phyloP scores from a whole-genome alignment of 768 basidiomycete genomes.

The Bullera alba region DNA sequence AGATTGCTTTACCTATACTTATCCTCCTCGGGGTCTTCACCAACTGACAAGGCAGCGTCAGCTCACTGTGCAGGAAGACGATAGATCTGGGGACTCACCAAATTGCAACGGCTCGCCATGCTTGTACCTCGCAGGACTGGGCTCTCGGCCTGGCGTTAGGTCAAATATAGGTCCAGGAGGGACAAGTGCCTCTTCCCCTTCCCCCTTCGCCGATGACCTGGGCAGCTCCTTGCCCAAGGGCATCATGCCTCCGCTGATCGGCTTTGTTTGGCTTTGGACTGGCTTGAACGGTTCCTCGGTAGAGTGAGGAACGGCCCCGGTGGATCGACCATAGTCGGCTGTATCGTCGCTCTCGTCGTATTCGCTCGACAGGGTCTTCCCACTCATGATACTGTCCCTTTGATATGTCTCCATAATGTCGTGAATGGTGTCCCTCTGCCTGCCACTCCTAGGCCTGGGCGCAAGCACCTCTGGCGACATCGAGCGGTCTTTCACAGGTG shows the following conservation, averaged over 20 bases:
- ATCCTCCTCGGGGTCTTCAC: neutral
- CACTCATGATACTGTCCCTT: constrained; percentile 2
- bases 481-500: neutral
- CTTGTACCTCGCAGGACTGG: constrained; percentile 39
- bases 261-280: no score
- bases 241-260: no score
- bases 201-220: no score
- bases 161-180: constrained; percentile 36
- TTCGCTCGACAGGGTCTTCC: neutral
- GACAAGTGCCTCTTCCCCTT: constrained; percentile 7
- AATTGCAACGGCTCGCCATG: constrained; percentile 43
- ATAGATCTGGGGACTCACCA: no score
- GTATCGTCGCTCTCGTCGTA: neutral
- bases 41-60: no score
- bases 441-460: constrained; percentile 7
- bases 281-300: no score
- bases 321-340: no score
- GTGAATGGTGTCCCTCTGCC: constrained; percentile 19
- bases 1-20: no score
- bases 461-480: constrained; percentile 2
- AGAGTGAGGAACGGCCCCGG: no score
- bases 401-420: constrained; percentile 16
- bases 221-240: no score
- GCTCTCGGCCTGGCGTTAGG: constrained; percentile 41
- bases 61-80: no score